phyloP scores from a whole-genome alignment of 2,329 filamentous ascomycete genomes.

The Pyrenophora seminiperda region DNA sequence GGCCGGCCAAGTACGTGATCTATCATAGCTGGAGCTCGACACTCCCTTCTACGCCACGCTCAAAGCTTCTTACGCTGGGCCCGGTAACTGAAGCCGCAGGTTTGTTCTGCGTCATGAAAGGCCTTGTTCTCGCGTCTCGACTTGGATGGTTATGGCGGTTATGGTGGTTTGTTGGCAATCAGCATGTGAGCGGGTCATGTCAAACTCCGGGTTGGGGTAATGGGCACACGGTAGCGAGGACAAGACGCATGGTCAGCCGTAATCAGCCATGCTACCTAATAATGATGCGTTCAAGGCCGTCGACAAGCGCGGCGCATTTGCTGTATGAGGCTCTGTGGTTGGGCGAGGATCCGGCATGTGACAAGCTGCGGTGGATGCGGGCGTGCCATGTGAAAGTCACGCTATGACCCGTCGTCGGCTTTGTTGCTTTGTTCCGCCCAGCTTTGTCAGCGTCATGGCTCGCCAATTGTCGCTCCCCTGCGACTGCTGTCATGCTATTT shows the following conservation, averaged over 20 bases:
- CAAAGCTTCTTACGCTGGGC: slow-evolving; percentile 3
- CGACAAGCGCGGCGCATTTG: slow-evolving; percentile 25
- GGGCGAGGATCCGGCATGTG: slow-evolving; percentile 28
- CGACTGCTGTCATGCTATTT: slow-evolving; percentile 1
- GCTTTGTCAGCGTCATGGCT: slow-evolving; percentile 4
- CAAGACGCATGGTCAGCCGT: slow-evolving; percentile 16
- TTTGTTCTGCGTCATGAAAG: slow-evolving; percentile 23
- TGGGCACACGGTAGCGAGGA: not conserved
- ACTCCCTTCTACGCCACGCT: slow-evolving; percentile 1
- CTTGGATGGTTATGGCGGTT: not conserved
- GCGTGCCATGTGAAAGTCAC: slow-evolving; percentile 29
- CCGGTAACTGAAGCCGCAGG: not conserved
- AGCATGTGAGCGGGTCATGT: slow-evolving; percentile 9
- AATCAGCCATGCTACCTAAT: slow-evolving; percentile 19
- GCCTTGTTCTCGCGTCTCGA: slow-evolving; percentile 9
- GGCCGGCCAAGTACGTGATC: slow-evolving; percentile 93
- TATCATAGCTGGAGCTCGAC: slow-evolving; percentile 36
- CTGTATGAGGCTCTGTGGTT: slow-evolving; percentile 23
- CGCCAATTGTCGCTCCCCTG: not conserved
- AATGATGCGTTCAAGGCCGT: slow-evolving; percentile 15
- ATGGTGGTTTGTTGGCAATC: not conserved
- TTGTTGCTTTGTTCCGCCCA: slow-evolving; percentile 12
- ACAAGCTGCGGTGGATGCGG: slow-evolving; percentile 21
- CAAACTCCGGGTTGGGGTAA: slow-evolving; percentile 8
- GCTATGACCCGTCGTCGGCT: slow-evolving; percentile 22